These are phyloP conservation scores for Cladophialophora bantiana DNA, from an alignment of 2,329 filamentous ascomycete genomes.

Conservation along the genomic window DNA sequence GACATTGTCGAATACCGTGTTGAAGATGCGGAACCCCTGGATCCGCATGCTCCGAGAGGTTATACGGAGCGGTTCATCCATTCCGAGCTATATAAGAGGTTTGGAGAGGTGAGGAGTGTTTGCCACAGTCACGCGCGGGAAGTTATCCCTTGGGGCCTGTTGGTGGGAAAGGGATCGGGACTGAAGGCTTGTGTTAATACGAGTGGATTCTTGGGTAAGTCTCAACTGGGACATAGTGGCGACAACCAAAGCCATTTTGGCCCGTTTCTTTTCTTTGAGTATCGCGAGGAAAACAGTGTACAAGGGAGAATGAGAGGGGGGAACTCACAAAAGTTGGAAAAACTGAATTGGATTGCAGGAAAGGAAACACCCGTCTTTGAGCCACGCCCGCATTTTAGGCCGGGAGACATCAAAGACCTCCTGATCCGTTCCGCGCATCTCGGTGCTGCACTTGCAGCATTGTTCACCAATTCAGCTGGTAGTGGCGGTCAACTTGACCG, in stretches of 20 bases:
- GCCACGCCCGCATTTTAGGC: slow-evolving; percentile 9
- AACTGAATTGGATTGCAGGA: background rate
- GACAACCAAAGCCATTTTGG: background rate
- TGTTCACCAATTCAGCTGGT: slow-evolving; percentile 41
- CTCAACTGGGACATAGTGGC: background rate
- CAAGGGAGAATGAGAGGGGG: background rate
- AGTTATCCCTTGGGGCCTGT: background rate
- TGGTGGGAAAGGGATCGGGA: background rate
- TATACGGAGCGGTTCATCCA: slow-evolving; percentile 57
- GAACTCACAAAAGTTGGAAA: background rate
- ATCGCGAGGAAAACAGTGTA: background rate
- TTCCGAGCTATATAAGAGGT: slow-evolving; percentile 55
- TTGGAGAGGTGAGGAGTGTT: slow-evolving; percentile 48
- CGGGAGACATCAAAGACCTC: slow-evolving; percentile 43
- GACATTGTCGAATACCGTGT: slow-evolving; percentile 59
- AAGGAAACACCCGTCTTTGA: slow-evolving; percentile 10
- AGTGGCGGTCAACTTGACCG: slow-evolving; percentile 28
- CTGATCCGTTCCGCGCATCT: slow-evolving; percentile 48
- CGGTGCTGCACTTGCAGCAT: slow-evolving; percentile 46
- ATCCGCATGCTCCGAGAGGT: slow-evolving; percentile 49
- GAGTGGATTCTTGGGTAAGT: slow-evolving; percentile 10
- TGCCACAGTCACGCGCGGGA: slow-evolving; percentile 45
- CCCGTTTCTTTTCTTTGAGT: background rate
- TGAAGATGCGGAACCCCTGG: slow-evolving; percentile 51
- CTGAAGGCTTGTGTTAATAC: slow-evolving; percentile 5